A percentile compares a stretch with the other conserved stretches of the same genome.
These are phyloP conservation scores for Protomyces pachydermus DNA, from an alignment of 1,139 yeast genomes.

Conservation along the genomic window DNA sequence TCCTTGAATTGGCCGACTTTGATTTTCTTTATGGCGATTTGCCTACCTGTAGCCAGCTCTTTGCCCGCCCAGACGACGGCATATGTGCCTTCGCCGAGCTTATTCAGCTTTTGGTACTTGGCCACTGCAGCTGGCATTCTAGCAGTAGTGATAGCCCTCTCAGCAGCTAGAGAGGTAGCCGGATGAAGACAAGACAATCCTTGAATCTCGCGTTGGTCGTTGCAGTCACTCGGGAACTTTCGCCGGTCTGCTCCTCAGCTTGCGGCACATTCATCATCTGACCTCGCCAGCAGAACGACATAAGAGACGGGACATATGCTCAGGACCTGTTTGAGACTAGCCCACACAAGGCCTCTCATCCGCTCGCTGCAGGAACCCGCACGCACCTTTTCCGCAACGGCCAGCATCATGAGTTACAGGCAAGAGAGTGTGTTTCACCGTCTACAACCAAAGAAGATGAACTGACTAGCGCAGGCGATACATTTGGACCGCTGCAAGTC, in stretches of 20 bases:
- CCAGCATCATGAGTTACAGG: neutral
- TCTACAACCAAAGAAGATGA: neutral
- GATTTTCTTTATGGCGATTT: conserved; percentile 90
- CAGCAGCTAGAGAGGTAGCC: too few relatives aligned
- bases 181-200: too few relatives aligned
- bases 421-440: neutral
- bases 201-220: neutral
- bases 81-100: conserved; percentile 98
- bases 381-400: neutral
- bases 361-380: neutral
- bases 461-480: conserved; percentile 5
- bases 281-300: neutral
- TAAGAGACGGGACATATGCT: neutral
- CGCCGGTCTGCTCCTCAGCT: neutral
- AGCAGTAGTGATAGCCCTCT: too few relatives aligned
- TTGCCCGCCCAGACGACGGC: conserved; percentile 77
- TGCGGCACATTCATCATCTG: neutral
- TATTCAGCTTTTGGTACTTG: conserved; percentile 48
- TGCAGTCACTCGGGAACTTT: neutral
- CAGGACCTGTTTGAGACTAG: neutral
- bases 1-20: conserved; percentile 92
- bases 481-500: conserved; percentile 55
- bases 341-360: neutral
- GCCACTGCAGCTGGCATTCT: neutral
- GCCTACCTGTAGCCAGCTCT: conserved; percentile 47